phyloP scores from a whole-genome alignment of 495 filamentous ascomycete species.

The Penicillium canescens region DNA sequence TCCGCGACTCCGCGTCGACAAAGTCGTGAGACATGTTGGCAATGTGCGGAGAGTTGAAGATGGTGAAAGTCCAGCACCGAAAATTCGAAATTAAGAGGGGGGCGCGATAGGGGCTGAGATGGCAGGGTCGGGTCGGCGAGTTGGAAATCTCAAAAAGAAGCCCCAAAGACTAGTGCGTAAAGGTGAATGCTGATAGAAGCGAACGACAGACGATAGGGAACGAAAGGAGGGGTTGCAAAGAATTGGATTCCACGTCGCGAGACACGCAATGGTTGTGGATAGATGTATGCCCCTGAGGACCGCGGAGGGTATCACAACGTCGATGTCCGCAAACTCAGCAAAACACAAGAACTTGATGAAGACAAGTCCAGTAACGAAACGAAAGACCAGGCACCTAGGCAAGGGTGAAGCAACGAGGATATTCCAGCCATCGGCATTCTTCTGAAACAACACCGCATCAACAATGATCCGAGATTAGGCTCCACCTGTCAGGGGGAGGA shows the following conservation, averaged over 20 bases:
- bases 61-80: conserved; percentile 25
- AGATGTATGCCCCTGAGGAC: conserved; percentile 9
- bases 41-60: conserved; percentile 3
- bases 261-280: conserved; percentile 12
- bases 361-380: conserved; percentile 12
- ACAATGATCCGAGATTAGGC: conserved; percentile 11
- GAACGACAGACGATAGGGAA: not conserved
- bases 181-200: conserved; percentile 2
- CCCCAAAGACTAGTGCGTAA: conserved; percentile 4
- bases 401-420: conserved; percentile 16
- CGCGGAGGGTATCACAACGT: not conserved
- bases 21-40: conserved; percentile 37
- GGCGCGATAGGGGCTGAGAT: conserved; percentile 23
- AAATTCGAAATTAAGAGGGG: conserved; percentile 16
- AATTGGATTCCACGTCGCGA: conserved; percentile 10
- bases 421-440: conserved; percentile 17
- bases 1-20: conserved; percentile 55
- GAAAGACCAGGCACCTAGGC: conserved; percentile 3
- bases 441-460: conserved; percentile 23
- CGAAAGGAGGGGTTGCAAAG: conserved; percentile 13
- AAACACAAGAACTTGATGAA: conserved; percentile 12
- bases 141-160: conserved; percentile 7
- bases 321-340: conserved; percentile 9
- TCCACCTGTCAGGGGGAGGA: conserved; percentile 18
- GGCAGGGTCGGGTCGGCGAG: conserved; percentile 9